Percentiles rank a stretch among this genome's conserved stretches.
These are phyloP conservation scores for Podospora conica DNA, from an alignment of 495 filamentous ascomycete genomes.

Conservation along the genomic window DNA sequence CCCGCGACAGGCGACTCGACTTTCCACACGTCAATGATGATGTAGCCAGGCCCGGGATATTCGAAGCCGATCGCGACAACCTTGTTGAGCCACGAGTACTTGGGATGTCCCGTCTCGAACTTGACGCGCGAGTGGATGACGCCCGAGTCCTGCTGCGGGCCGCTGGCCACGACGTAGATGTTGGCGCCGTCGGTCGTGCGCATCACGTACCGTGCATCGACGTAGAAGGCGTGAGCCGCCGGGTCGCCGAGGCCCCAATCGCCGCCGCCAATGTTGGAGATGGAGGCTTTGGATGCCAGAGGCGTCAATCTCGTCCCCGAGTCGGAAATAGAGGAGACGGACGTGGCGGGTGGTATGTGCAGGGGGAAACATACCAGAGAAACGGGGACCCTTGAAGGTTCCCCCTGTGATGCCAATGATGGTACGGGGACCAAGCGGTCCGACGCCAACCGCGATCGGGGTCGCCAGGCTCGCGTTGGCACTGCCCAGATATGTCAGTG, in stretches of 20 bases:
- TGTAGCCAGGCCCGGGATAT: not conserved
- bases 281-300: not conserved
- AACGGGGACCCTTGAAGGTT: constrained; percentile 8
- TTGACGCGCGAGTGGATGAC: not conserved
- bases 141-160: constrained; percentile 4
- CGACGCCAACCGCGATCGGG: constrained; percentile 8
- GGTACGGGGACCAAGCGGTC: constrained; percentile 4
- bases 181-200: constrained; percentile 11
- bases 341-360: not conserved
- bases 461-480: not conserved
- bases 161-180: constrained; percentile 7
- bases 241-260: constrained; percentile 13
- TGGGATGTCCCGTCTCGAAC: constrained; percentile 9
- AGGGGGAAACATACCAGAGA: constrained; percentile 1
- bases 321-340: not conserved
- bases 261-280: constrained; percentile 2
- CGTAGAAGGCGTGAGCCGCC: not conserved
- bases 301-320: not conserved
- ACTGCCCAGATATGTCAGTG: not conserved
- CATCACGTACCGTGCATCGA: constrained; percentile 8
- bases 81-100: constrained; percentile 13
- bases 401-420: constrained; percentile 12
- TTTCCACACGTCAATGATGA: not conserved
- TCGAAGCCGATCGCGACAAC: constrained; percentile 10
- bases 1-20: too few species aligned